Conservation (phyloP, 2,329 filamentous ascomycete genomes). For the Chaetomium olivaceum region DNA sequence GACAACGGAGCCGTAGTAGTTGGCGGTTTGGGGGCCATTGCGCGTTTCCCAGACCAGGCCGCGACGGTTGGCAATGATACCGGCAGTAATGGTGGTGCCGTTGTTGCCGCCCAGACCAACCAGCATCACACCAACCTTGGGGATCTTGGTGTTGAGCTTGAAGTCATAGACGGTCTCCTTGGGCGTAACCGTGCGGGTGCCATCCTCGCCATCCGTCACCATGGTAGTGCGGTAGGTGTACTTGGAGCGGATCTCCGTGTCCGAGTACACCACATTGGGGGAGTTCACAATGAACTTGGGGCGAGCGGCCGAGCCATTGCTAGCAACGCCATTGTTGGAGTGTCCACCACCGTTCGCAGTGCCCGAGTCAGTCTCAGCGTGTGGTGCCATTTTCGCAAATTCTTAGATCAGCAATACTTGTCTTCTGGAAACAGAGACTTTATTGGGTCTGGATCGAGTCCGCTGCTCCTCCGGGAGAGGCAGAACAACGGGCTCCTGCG, state of each 20-base stretch:
- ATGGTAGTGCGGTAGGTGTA: conserved; percentile 96
- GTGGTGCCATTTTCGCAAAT: conserved; percentile 76
- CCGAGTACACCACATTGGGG: conserved; percentile 88
- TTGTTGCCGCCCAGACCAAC: conserved; percentile 99
- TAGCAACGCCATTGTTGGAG: conserved; percentile 48
- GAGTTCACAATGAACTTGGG: conserved; percentile 84
- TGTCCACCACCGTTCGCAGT: conserved; percentile 62
- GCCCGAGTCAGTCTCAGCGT: conserved; percentile 66
- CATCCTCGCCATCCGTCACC: conserved; percentile 67
- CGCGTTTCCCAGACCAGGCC: conserved; percentile 89
- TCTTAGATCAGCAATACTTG: conserved; percentile 31
- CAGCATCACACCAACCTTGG: conserved; percentile 94
- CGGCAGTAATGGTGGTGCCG: conserved; percentile 92
- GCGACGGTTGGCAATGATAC: conserved; percentile 92
- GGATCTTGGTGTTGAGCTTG: conserved; percentile 91
- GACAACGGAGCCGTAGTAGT: conserved; percentile 97
- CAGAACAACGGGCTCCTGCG: conserved; percentile 93
- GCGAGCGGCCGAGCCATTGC: conserved; percentile 48
- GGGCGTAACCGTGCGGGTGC: conserved; percentile 80
- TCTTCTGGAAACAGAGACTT: conserved; percentile 40
- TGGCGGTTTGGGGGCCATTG: conserved; percentile 79
- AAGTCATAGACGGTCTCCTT: conserved; percentile 93
- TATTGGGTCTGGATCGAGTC: conserved; percentile 62
- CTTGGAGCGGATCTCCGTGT: conserved; percentile 83
- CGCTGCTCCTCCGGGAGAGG: conserved; percentile 80